A percentile compares a stretch with the other conserved stretches of the same genome.
phyloP scores from a whole-genome alignment of 305 asterid species.

The Solanum aculeatissimum region DNA sequence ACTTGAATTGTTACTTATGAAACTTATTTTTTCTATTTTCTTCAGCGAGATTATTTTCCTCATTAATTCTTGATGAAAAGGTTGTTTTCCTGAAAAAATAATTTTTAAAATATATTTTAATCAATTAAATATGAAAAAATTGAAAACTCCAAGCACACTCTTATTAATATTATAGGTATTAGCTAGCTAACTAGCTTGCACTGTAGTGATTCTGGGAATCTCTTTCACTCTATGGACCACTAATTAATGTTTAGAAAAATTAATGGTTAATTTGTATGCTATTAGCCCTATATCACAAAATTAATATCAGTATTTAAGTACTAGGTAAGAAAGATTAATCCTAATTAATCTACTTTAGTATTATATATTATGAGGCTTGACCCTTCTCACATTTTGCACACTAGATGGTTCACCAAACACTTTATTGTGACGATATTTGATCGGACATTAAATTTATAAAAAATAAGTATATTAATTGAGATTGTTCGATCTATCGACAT shows the following conservation, averaged over 20 bases:
- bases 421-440: not conserved
- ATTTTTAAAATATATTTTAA: no score
- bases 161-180: not conserved
- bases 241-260: not conserved
- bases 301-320: not conserved
- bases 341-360: not conserved
- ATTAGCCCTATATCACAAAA: not conserved
- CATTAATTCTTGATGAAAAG: no score
- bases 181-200: not conserved
- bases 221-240: constrained; percentile 20
- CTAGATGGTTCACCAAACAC: not conserved
- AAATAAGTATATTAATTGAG: not conserved
- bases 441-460: not conserved
- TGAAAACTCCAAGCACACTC: not conserved
- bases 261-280: not conserved
- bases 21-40: no score
- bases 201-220: constrained; percentile 10
- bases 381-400: not conserved
- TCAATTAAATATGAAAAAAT: no score
- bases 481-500: not conserved
- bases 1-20: no score
- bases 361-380: not conserved
- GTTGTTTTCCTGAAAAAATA: no score
- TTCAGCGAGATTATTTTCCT: no score
- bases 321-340: not conserved